Evolutionary conservation across 257 asterid species (phyloP).

Genomic region (Solanum chiquidenum): DNA sequence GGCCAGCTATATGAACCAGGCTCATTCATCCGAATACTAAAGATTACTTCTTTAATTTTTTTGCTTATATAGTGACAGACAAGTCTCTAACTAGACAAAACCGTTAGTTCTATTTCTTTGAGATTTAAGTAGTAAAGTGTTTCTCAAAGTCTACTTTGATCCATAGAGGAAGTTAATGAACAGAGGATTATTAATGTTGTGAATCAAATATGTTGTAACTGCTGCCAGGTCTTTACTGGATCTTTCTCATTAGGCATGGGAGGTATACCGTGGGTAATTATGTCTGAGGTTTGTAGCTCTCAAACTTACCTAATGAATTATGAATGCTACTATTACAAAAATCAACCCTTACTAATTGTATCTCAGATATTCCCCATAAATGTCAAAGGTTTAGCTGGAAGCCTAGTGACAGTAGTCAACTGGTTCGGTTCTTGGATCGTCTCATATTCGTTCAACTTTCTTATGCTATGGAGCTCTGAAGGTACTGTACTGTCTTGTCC

Average conservation of each 20-base stretch:
- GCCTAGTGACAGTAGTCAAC: slow-evolving; percentile 72
- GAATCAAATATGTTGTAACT: not conserved
- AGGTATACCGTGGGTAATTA: slow-evolving; percentile 89
- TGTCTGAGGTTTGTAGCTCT: slow-evolving; percentile 64
- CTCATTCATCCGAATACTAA: not conserved
- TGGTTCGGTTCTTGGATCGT: slow-evolving; percentile 86
- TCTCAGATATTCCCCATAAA: slow-evolving; percentile 82
- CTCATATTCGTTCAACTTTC: slow-evolving; percentile 65
- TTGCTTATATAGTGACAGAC: not conserved
- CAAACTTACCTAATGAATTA: not conserved
- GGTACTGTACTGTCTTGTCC: slow-evolving; percentile 37
- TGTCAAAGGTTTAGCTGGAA: slow-evolving; percentile 80
- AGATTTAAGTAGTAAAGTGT: not conserved
- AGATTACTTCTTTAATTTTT: not conserved
- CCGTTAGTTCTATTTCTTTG: not conserved
- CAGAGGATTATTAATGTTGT: not conserved
- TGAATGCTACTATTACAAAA: not conserved
- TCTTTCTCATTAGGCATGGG: slow-evolving; percentile 86
- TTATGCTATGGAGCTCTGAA: slow-evolving; percentile 65
- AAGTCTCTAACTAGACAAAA: not conserved
- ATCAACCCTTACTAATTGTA: not conserved
- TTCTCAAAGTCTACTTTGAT: not conserved
- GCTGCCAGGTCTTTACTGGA: slow-evolving; percentile 52
- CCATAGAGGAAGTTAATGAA: not conserved
- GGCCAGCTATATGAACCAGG: not conserved